These are phyloP conservation scores for Dalechampia spathulata DNA, from an alignment of 441 rosid genomes.

Conservation along the genomic window DNA sequence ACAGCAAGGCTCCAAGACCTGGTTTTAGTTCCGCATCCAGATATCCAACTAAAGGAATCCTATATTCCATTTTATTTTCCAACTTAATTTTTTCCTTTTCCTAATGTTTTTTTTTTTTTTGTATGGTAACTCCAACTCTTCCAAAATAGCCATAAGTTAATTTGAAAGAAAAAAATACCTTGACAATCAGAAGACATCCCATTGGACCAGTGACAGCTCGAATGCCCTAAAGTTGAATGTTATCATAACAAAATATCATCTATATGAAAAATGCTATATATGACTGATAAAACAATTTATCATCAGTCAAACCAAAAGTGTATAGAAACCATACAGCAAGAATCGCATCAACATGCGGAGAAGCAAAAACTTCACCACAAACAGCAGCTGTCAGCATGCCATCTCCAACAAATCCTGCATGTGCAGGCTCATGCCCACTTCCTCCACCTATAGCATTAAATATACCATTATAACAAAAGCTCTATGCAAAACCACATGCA, in stretches of 20 bases:
- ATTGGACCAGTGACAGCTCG: conserved; percentile 95
- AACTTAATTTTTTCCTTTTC: background rate
- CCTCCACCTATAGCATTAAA: conserved; percentile 77
- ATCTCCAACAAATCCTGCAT: conserved; percentile 97
- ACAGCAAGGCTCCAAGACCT: background rate
- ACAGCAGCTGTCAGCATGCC: conserved; percentile 98
- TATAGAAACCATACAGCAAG: conserved; percentile 58
- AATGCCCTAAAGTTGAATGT: conserved; percentile 65
- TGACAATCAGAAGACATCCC: conserved; percentile 94
- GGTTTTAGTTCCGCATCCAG: background rate
- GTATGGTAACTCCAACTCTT: no score
- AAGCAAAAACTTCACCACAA: conserved; percentile 91
- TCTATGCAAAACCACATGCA: no score
- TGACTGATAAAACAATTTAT: no score
- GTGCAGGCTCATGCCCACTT: conserved; percentile 98
- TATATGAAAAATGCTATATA: background rate
- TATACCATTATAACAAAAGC: no score
- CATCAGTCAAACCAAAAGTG: no score
- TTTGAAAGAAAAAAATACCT: conserved; percentile 38
- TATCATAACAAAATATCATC: background rate
- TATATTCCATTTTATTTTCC: background rate
- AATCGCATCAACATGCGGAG: conserved; percentile 93
- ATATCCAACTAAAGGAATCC: background rate
- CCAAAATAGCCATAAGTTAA: no score
- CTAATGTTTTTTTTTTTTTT: background rate